These are phyloP conservation scores for Ilex paraguariensis DNA, from an alignment of 305 asterid species.

Conservation along the genomic window DNA sequence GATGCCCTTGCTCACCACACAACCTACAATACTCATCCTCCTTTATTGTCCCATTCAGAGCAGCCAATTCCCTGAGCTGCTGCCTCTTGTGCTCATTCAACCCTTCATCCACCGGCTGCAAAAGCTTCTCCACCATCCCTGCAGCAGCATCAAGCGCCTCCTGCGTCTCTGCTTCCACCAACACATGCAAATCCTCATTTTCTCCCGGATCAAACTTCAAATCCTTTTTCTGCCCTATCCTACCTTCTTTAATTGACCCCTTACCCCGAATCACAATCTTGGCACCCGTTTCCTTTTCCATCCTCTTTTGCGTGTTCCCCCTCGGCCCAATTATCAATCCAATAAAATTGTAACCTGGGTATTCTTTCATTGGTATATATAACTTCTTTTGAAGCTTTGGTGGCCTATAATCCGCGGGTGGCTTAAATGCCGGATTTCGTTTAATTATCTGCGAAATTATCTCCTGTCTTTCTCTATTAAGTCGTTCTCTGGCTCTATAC, in stretches of 20 bases:
- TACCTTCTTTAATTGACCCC: constrained; percentile 20
- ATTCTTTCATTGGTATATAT: constrained; percentile 29
- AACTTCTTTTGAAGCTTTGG: constrained; percentile 25
- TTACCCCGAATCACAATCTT: constrained; percentile 35
- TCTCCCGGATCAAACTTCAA: constrained; percentile 20
- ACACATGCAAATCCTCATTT: constrained; percentile 37
- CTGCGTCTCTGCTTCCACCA: constrained; percentile 35
- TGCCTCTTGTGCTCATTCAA: constrained; percentile 36
- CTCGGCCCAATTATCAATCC: constrained; percentile 47
- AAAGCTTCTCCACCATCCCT: constrained; percentile 39
- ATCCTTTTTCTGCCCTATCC: constrained; percentile 19
- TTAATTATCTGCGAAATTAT: constrained; percentile 23
- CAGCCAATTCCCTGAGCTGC: constrained; percentile 35
- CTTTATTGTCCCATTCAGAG: constrained; percentile 28
- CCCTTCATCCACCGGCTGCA: constrained; percentile 36
- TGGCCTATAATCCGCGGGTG: constrained; percentile 28
- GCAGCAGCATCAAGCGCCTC: constrained; percentile 32
- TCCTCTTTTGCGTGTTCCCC: constrained; percentile 46
- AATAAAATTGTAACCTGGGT: constrained; percentile 36
- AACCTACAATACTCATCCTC: constrained; percentile 29
- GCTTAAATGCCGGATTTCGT: constrained; percentile 17
- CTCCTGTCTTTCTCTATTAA: constrained; percentile 15
- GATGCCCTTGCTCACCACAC: constrained; percentile 39
- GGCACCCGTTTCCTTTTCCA: constrained; percentile 49
- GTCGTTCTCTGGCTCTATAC: constrained; percentile 19